phyloP scores from a whole-genome alignment of 2,329 filamentous ascomycete species.

The Apiospora arundinis region DNA sequence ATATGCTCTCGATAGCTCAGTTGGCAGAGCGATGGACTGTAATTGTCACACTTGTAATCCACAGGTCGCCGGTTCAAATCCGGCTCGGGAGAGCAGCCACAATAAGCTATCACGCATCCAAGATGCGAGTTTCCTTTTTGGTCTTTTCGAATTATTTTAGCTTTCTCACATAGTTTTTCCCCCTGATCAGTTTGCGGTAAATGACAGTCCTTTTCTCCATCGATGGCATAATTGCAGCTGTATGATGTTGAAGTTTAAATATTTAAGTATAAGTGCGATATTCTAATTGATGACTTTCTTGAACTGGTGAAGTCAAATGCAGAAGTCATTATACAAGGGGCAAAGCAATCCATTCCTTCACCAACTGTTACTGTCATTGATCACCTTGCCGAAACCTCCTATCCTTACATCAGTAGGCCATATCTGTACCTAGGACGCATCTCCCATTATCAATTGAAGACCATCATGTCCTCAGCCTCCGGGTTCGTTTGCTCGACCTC shows the following conservation, averaged over 20 bases:
- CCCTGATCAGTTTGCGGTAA: neutral
- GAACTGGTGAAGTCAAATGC: no score
- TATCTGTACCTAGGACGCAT: no score
- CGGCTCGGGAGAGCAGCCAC: constrained; percentile 19
- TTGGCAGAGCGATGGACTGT: constrained; percentile 24
- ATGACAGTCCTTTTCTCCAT: no score
- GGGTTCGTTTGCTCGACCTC: neutral
- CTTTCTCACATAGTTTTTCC: neutral
- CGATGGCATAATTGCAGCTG: no score
- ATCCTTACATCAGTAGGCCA: neutral
- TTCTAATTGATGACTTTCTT: no score
- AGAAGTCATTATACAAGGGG: no score
- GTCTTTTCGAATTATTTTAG: neutral
- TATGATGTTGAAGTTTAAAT: no score
- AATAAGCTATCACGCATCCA: constrained; percentile 1
- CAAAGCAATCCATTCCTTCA: no score
- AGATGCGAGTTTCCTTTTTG: constrained; percentile 5
- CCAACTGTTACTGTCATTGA: no score
- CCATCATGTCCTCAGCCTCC: neutral
- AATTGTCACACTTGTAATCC: constrained; percentile 21
- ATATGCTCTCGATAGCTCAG: constrained; percentile 22
- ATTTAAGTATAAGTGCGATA: no score
- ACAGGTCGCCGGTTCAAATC: constrained; percentile 23
- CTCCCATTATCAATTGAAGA: neutral
- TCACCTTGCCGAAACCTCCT: neutral